A percentile compares a stretch with the other conserved stretches of the same genome.
Evolutionary conservation across 257 asterid genomes (phyloP).

Genomic region (Solanum gandarillasii): DNA sequence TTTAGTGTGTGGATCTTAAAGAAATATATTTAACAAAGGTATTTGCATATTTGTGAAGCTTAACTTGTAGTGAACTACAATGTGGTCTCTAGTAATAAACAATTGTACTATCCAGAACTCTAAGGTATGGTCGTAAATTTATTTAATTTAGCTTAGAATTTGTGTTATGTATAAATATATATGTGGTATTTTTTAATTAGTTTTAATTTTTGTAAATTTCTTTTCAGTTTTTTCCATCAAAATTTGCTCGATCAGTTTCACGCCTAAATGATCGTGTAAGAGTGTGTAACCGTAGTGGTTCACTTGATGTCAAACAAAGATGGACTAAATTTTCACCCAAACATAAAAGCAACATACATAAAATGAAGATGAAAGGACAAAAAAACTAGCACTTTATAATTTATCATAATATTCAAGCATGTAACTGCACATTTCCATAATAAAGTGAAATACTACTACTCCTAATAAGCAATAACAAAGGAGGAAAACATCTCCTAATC

Average conservation of each 20-base stretch:
- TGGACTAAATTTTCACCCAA: constrained; percentile 37
- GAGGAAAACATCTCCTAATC: too few species aligned
- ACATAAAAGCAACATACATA: constrained; percentile 1
- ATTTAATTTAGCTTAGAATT: neutral
- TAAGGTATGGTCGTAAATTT: neutral
- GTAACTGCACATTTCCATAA: too few species aligned
- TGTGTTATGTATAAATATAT: neutral
- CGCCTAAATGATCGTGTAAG: constrained; percentile 22
- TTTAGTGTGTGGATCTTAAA: too few species aligned
- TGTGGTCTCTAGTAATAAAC: neutral
- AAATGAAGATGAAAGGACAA: too few species aligned
- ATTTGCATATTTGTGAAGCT: neutral
- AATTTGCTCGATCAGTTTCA: constrained; percentile 10
- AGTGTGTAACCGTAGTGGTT: constrained; percentile 10
- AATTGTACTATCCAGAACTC: neutral
- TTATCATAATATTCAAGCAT: too few species aligned
- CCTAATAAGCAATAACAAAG: too few species aligned
- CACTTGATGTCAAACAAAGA: constrained; percentile 36
- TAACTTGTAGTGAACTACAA: too few species aligned
- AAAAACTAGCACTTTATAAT: too few species aligned
- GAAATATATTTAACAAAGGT: neutral
- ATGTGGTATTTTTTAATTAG: neutral
- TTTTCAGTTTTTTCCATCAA: constrained; percentile 52
- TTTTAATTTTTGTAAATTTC: neutral
- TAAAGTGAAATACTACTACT: too few species aligned